A percentile compares a stretch with the other conserved stretches of the same genome.
Evolutionary conservation across 805 yeast genomes (phyloP).

Genomic region (Metschnikowia drakensbergensis): DNA sequence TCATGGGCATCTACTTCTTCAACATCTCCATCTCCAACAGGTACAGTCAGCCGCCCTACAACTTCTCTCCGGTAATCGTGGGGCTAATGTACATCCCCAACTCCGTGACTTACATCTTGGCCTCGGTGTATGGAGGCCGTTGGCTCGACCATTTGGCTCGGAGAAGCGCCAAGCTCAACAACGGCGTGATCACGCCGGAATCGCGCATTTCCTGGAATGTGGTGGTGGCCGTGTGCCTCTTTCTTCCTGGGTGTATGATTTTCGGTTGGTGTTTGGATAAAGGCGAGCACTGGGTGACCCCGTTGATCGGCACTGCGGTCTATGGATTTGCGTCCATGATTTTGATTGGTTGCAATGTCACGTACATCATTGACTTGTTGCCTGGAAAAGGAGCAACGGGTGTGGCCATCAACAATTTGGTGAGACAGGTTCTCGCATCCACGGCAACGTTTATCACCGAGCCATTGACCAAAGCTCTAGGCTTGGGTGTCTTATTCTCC

Average conservation of each 20-base stretch:
- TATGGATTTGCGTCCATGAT: conserved; percentile 84
- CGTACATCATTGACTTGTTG: conserved; percentile 76
- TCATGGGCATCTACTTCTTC: conserved; percentile 65
- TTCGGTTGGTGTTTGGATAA: conserved; percentile 80
- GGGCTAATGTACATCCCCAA: conserved; percentile 83
- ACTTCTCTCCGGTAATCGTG: conserved; percentile 58
- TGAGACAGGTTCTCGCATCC: conserved; percentile 72
- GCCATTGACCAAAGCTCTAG: conserved; percentile 64
- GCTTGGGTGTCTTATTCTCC: conserved; percentile 65
- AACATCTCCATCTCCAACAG: conserved; percentile 68
- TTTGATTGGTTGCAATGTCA: conserved; percentile 74
- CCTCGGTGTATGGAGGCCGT: conserved; percentile 75
- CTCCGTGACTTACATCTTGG: conserved; percentile 69
- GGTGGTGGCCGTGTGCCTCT: conserved; percentile 56
- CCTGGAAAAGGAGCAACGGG: conserved; percentile 91
- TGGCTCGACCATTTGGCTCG: conserved; percentile 67
- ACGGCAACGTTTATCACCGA: conserved; percentile 71
- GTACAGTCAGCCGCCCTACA: conserved; percentile 64
- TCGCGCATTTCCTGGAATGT: conserved; percentile 75
- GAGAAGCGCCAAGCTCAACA: conserved; percentile 48
- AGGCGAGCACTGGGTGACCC: conserved; percentile 69
- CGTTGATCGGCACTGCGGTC: conserved; percentile 74
- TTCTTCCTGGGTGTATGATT: conserved; percentile 63
- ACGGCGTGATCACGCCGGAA: conserved; percentile 71
- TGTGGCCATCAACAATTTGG: conserved; percentile 74